Conservation (phyloP, 1,139 yeast species). For the Debaryomyces singareniensis region DNA sequence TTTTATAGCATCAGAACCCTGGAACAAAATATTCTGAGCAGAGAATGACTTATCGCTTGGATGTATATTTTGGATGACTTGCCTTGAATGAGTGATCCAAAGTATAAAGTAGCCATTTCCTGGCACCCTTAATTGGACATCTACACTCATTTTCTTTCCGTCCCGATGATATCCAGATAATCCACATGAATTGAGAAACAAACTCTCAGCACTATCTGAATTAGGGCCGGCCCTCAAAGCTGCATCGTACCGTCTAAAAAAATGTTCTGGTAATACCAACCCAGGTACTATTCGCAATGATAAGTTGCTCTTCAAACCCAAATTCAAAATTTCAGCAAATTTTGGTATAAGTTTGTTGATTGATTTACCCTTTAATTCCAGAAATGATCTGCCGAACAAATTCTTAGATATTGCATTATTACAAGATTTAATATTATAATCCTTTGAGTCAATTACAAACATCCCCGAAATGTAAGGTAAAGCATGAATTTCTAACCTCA, state of each 20-base stretch:
- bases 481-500: conserved; percentile 58
- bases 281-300: conserved; percentile 43
- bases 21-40: neutral
- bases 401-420: conserved; percentile 76
- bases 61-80: conserved; percentile 11
- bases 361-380: conserved; percentile 42
- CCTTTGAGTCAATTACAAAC: conserved; percentile 54
- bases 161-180: conserved; percentile 64
- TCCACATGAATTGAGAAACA: conserved; percentile 59
- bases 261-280: conserved; percentile 76
- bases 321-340: conserved; percentile 48
- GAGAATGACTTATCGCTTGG: conserved; percentile 12
- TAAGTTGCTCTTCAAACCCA: conserved; percentile 40
- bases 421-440: conserved; percentile 51
- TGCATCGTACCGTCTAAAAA: conserved; percentile 58
- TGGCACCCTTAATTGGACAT: conserved; percentile 74
- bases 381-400: conserved; percentile 59
- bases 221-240: conserved; percentile 12
- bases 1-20: neutral
- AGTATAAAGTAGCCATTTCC: conserved; percentile 53
- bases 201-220: conserved; percentile 24
- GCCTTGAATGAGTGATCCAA: conserved; percentile 85
- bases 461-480: conserved; percentile 87
- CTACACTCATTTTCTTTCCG: conserved; percentile 60
- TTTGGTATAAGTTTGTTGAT: conserved; percentile 61